Percentiles rank a stretch among this genome's conserved stretches.
Evolutionary conservation across 2,329 filamentous ascomycete genomes (phyloP).

Genomic region (Colletotrichum euphorbiae): DNA sequence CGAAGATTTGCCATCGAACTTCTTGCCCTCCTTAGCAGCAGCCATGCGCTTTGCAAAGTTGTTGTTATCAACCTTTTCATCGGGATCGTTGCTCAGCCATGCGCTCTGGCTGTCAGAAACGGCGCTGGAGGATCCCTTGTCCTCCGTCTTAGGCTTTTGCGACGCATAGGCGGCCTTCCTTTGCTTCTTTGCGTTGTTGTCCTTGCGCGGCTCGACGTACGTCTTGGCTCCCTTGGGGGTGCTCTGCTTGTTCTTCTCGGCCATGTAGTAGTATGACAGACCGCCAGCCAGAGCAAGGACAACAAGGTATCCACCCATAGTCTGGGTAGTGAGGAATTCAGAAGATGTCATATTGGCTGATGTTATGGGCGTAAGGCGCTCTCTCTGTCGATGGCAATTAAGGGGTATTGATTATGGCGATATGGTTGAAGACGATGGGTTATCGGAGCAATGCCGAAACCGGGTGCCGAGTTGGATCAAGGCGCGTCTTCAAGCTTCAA

Average conservation of each 20-base stretch:
- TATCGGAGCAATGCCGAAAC: conserved; percentile 24
- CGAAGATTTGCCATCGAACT: conserved; percentile 65
- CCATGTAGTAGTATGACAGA: conserved; percentile 37
- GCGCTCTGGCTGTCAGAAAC: conserved; percentile 46
- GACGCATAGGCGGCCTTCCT: conserved; percentile 56
- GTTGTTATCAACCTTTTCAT: conserved; percentile 74
- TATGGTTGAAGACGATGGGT: conserved; percentile 16
- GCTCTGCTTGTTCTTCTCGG: conserved; percentile 46
- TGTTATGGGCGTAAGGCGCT: conserved; percentile 17
- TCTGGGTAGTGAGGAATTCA: conserved; percentile 37
- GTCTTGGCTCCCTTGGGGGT: conserved; percentile 47
- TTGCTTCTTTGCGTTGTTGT: conserved; percentile 60
- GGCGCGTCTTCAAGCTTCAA: conserved; percentile 10
- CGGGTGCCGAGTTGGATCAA: conserved; percentile 11
- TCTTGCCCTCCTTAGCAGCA: conserved; percentile 76
- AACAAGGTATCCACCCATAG: conserved; percentile 39
- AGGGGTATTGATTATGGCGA: conserved; percentile 16
- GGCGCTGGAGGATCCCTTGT: conserved; percentile 45
- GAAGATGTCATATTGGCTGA: conserved; percentile 41
- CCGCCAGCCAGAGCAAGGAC: conserved; percentile 38
- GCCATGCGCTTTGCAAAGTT: conserved; percentile 82
- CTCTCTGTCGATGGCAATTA: conserved; percentile 18
- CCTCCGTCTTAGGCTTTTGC: conserved; percentile 49
- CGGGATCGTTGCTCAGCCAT: conserved; percentile 50
- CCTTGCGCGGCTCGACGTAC: conserved; percentile 50